Conservation (phyloP, 495 filamentous ascomycete genomes). For the Aspergillus hancockii region DNA sequence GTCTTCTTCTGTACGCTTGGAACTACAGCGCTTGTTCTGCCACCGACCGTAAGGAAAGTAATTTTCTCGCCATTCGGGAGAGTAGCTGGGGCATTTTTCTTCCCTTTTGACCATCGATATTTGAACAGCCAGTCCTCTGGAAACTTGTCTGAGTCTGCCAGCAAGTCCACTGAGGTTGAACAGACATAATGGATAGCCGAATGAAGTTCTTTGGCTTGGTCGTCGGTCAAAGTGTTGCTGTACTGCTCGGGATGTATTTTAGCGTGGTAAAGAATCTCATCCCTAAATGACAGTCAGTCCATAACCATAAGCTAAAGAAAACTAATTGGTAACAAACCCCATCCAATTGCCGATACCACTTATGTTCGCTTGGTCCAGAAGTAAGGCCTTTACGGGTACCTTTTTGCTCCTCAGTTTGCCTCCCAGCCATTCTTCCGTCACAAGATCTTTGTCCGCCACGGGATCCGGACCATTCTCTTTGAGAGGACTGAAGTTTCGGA, state of each 20-base stretch:
- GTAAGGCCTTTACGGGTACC: conserved; percentile 81
- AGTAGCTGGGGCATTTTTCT: conserved; percentile 64
- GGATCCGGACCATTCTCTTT: conserved; percentile 94
- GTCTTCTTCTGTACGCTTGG: conserved; percentile 86
- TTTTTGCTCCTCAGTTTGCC: conserved; percentile 70
- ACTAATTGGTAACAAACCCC: conserved; percentile 51
- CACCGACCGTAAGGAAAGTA: conserved; percentile 80
- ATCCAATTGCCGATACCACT: conserved; percentile 98
- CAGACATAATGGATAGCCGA: conserved; percentile 77
- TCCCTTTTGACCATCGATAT: conserved; percentile 87
- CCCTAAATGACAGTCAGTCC: conserved; percentile 44
- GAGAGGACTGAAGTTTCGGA: conserved; percentile 75
- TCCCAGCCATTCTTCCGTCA: conserved; percentile 71
- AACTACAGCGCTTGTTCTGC: conserved; percentile 84
- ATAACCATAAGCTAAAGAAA: neutral
- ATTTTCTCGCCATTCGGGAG: conserved; percentile 85
- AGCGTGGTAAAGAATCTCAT: conserved; percentile 88
- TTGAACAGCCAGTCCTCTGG: conserved; percentile 91
- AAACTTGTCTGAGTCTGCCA: conserved; percentile 81
- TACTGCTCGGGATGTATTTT: conserved; percentile 90
- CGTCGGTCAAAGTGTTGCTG: conserved; percentile 74
- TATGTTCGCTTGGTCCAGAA: conserved; percentile 87
- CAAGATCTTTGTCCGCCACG: conserved; percentile 72
- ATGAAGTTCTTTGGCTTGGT: conserved; percentile 71
- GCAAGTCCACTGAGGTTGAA: conserved; percentile 70